Percentiles rank a stretch among this genome's conserved stretches.
phyloP scores from a whole-genome alignment of 2,329 filamentous ascomycete species.

The Alternaria conjuncta region DNA sequence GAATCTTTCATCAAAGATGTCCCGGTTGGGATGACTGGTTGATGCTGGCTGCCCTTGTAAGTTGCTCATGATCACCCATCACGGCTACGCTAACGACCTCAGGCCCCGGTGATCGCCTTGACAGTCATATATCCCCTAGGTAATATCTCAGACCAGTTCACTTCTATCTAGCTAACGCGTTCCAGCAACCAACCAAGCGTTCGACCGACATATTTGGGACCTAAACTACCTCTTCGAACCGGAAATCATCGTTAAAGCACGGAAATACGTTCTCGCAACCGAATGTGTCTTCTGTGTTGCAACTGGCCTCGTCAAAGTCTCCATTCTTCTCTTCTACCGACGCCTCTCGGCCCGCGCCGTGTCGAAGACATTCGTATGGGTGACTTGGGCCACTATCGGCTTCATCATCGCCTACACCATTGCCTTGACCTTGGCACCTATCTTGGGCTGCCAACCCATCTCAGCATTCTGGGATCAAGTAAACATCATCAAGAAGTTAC shows the following conservation, averaged over 20 bases:
- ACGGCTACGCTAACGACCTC: constrained; percentile 5
- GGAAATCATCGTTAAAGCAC: constrained; percentile 18
- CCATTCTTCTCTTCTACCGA: constrained; percentile 43
- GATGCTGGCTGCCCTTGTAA: constrained; percentile 33
- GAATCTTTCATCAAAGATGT: constrained; percentile 32
- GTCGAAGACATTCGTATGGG: constrained; percentile 32
- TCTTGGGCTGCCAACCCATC: constrained; percentile 38
- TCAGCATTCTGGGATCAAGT: constrained; percentile 42
- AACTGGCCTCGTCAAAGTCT: constrained; percentile 42
- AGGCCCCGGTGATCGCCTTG: constrained; percentile 27
- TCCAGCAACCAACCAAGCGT: constrained; percentile 23
- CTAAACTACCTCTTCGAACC: constrained; percentile 15
- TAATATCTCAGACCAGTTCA: background rate
- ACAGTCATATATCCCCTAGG: constrained; percentile 31
- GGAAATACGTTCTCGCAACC: constrained; percentile 38
- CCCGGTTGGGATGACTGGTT: constrained; percentile 41
- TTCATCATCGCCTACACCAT: constrained; percentile 36
- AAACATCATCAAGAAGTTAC: constrained; percentile 17
- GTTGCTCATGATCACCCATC: background rate
- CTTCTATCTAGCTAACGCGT: constrained; percentile 10
- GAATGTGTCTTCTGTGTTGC: constrained; percentile 35
- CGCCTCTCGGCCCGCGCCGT: constrained; percentile 35
- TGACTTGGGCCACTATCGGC: constrained; percentile 33
- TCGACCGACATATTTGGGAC: constrained; percentile 41
- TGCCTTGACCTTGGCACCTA: constrained; percentile 35